These are phyloP conservation scores for Chalara sp. DNA, from an alignment of 2,329 filamentous ascomycete species.

Conservation along the genomic window DNA sequence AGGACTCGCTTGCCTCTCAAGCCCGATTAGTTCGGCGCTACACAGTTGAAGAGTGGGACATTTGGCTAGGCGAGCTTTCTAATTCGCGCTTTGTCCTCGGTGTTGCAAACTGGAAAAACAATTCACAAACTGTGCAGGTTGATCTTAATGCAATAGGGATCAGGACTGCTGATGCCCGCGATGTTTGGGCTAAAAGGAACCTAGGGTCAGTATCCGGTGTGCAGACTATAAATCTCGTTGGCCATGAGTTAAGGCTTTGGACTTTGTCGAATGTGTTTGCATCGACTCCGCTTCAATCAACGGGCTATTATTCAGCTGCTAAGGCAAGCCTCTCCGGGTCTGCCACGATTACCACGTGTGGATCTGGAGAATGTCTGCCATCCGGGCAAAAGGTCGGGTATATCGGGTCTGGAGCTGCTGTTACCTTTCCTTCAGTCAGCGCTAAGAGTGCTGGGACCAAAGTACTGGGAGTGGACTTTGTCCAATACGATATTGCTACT, in stretches of 20 bases:
- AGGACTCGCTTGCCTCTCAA: conserved; percentile 18
- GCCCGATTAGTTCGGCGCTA: conserved; percentile 19
- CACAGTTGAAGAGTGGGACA: conserved; percentile 21
- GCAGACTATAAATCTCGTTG: conserved; percentile 15
- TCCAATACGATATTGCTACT: conserved; percentile 22
- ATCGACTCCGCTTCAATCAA: conserved; percentile 6
- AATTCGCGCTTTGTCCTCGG: conserved; percentile 17
- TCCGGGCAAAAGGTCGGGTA: conserved; percentile 18
- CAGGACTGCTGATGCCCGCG: conserved; percentile 10
- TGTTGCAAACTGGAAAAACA: conserved; percentile 16
- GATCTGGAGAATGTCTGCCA: conserved; percentile 13
- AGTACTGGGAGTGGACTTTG: conserved; percentile 15
- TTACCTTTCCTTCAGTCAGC: conserved; percentile 6
- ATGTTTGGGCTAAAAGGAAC: conserved; percentile 20
- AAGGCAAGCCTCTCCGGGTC: conserved; percentile 26
- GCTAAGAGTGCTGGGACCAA: conserved; percentile 7
- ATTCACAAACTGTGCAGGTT: conserved; percentile 13
- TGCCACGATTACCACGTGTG: conserved; percentile 11
- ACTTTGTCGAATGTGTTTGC: conserved; percentile 16
- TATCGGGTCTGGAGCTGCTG: conserved; percentile 11
- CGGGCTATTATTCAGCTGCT: conserved; percentile 10
- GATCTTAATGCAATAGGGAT: conserved; percentile 20
- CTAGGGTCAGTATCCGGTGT: conserved; percentile 6
- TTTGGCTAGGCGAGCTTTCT: conserved; percentile 20
- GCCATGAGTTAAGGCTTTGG: conserved; percentile 17